A percentile compares a stretch with the other conserved stretches of the same genome.
Conservation (phyloP, 2,329 filamentous ascomycete species). For the Penicillium griseofulvum region DNA sequence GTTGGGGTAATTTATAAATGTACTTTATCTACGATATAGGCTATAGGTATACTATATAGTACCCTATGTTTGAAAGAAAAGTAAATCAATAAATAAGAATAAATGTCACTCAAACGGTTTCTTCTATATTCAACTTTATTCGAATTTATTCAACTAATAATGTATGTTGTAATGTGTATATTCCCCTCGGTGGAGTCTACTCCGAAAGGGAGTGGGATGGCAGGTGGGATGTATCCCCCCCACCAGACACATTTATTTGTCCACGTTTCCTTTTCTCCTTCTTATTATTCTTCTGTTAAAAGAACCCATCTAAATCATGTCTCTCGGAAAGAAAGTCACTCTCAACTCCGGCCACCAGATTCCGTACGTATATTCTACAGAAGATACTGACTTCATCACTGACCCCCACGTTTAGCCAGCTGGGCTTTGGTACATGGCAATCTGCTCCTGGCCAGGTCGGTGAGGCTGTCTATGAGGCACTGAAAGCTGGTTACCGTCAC, state of each 20-base stretch:
- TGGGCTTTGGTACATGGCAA: slow-evolving; percentile 44
- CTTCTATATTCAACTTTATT: too few relatives aligned
- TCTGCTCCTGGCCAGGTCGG: slow-evolving; percentile 41
- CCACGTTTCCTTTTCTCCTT: slow-evolving; percentile 2
- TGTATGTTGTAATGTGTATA: not conserved
- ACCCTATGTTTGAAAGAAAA: too few relatives aligned
- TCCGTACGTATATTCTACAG: slow-evolving; percentile 30
- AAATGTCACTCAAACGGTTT: too few relatives aligned
- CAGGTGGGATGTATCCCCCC: too few relatives aligned
- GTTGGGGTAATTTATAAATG: too few relatives aligned
- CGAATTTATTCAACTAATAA: too few relatives aligned
- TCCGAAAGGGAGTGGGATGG: slow-evolving; percentile 21
- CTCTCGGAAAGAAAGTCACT: slow-evolving; percentile 41
- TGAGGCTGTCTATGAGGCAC: slow-evolving; percentile 39
- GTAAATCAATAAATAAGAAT: too few relatives aligned
- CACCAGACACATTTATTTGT: slow-evolving; percentile 2
- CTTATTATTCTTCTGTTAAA: not conserved
- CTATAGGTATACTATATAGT: too few relatives aligned
- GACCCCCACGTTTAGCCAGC: slow-evolving; percentile 26
- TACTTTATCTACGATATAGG: too few relatives aligned
- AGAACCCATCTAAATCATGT: slow-evolving; percentile 27
- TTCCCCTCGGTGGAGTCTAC: slow-evolving; percentile 19
- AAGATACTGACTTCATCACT: not conserved
- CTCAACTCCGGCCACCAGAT: slow-evolving; percentile 40
- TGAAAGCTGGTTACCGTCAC: slow-evolving; percentile 43